These are phyloP conservation scores for Suaeda aralocaspica DNA, from an alignment of 148 eudicot genomes.

Conservation along the genomic window DNA sequence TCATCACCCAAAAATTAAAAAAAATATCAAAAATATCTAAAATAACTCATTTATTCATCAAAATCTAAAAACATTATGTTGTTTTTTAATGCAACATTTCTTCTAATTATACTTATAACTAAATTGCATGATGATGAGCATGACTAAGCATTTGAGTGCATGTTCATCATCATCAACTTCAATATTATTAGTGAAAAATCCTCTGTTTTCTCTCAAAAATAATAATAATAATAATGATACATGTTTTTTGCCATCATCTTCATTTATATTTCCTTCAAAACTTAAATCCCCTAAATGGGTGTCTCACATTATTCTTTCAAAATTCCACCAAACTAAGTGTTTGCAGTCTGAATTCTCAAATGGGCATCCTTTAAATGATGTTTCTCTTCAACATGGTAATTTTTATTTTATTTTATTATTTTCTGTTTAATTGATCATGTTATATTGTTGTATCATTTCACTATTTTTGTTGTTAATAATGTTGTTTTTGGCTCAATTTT, in stretches of 20 bases:
- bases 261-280: conserved; percentile 29
- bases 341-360: conserved; percentile 55
- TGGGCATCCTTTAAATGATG: conserved; percentile 59
- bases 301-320: conserved; percentile 41
- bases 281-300: conserved; percentile 44
- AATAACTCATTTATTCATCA: too few relatives aligned
- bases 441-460: not conserved
- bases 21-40: not conserved
- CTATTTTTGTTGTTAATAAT: not conserved
- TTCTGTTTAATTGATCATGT: not conserved
- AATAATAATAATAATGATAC: conserved; percentile 19
- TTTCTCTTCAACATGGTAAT: conserved; percentile 54
- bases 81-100: not conserved
- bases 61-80: not conserved
- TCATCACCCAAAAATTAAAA: not conserved
- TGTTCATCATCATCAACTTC: conserved; percentile 43
- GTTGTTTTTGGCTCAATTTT: not conserved
- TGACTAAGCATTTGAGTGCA: conserved; percentile 42
- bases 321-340: conserved; percentile 34
- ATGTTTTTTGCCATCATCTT: conserved; percentile 27
- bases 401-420: not conserved
- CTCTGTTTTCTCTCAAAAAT: conserved; percentile 5
- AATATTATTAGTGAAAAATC: conserved; percentile 5
- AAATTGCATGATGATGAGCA: conserved; percentile 18
- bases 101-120: too few relatives aligned